These are phyloP conservation scores for Cryomyces minteri DNA, from an alignment of 495 filamentous ascomycete genomes.

Conservation along the genomic window DNA sequence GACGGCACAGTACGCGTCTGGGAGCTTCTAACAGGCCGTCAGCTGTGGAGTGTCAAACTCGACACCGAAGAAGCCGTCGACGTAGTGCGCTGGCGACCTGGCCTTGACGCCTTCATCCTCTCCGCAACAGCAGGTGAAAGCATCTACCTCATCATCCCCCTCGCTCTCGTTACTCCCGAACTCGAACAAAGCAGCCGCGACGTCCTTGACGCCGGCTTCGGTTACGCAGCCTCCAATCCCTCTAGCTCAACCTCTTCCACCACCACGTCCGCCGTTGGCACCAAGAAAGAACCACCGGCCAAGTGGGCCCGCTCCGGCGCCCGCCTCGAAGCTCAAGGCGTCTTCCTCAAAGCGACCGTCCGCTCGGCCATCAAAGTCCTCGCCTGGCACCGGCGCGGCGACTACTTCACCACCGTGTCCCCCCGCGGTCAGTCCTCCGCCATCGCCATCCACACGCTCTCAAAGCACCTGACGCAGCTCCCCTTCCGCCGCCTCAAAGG, in stretches of 20 bases:
- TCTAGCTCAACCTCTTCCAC: constrained; percentile 13
- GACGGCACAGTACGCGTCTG: constrained; percentile 86
- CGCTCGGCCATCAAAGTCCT: constrained; percentile 74
- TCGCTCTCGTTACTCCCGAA: constrained; percentile 36
- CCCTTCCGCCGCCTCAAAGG: constrained; percentile 79
- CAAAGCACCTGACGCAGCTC: constrained; percentile 83
- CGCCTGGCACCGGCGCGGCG: constrained; percentile 83
- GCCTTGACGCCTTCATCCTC: constrained; percentile 60
- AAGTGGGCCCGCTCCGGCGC: constrained; percentile 68
- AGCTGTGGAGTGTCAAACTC: constrained; percentile 68
- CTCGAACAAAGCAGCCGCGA: constrained; percentile 55
- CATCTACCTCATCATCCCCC: constrained; percentile 57
- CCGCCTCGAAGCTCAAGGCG: constrained; percentile 55
- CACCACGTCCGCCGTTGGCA: constrained; percentile 33
- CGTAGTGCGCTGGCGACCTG: constrained; percentile 76
- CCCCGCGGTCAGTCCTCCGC: constrained; percentile 58
- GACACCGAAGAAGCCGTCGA: constrained; percentile 72
- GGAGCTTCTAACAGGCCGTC: constrained; percentile 73
- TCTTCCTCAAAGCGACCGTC: constrained; percentile 62
- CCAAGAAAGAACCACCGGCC: constrained; percentile 54
- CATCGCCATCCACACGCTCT: constrained; percentile 89
- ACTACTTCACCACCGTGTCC: constrained; percentile 87
- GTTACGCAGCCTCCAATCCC: constrained; percentile 52
- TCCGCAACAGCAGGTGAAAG: constrained; percentile 71
- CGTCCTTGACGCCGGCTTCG: constrained; percentile 71